Evolutionary conservation across 805 yeast species (phyloP), one percentile per base, ranked within the genome.

Genomic region (Wickerhamomyces ciferrii): DNA sequence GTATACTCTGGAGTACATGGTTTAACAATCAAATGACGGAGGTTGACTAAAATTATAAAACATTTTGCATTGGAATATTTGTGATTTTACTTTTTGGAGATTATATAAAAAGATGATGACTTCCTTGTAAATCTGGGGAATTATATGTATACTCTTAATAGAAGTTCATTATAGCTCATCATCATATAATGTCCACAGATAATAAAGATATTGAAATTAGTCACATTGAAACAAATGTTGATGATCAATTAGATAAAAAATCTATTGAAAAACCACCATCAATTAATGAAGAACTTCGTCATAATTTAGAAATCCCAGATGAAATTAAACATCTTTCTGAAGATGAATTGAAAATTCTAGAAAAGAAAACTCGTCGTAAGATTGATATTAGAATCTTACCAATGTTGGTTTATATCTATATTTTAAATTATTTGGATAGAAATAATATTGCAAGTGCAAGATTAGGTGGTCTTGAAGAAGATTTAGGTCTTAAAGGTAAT

Each of bases 371-470:
- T 15, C 69, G 70, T 32, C 55, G 75, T 41, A 78, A 75, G 51
- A 61, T 76, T 38, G 84, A 80, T 53, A 24, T 71, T 9, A 60
- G 81, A 48, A 65, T 78, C 45, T 60, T 78, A 48, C 81, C 82
- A 18, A 69, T 72, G 73, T 53, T 76, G 32, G 71, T 75, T 47
- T 62, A 68, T 51, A 71, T 78, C 52, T 78, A 76, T 54, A 72
- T 78, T 49, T 66, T 78, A 49, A 78, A 78, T 52, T 75, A 74
- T 50, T 56, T 75, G 48, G 80, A 75, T 54, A 56, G 79, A 49
- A 75, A 73, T 54, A 74, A 73, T 52, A 73, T 75, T 52, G 78
- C 79, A 2, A 62, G 71, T 46, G 79, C 79, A 1, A 62, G 79
- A 52, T 59, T 75, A 24, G 79, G 76, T 44, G 75, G 75, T 1